These are phyloP conservation scores for Microdochium bolleyi DNA, from an alignment of 2,329 filamentous ascomycete species.

Conservation along the genomic window DNA sequence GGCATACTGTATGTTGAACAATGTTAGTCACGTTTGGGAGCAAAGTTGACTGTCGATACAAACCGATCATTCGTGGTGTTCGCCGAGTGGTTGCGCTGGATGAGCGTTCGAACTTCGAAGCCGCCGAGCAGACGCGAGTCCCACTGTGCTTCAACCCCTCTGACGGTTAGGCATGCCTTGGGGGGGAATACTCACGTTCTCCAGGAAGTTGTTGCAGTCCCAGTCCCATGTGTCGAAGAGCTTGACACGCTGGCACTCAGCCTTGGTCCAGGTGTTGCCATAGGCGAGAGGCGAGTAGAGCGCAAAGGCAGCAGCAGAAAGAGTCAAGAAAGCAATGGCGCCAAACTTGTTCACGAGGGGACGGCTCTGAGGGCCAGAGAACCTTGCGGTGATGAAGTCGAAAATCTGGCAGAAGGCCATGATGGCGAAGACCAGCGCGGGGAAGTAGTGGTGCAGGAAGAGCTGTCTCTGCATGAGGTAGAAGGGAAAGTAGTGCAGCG, in stretches of 20 bases:
- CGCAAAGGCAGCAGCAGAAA: constrained; percentile 69
- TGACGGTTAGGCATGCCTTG: constrained; percentile 25
- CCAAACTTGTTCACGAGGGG: constrained; percentile 68
- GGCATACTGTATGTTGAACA: not conserved
- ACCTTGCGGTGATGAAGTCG: constrained; percentile 73
- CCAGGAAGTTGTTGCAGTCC: constrained; percentile 91
- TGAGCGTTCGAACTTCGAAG: constrained; percentile 1
- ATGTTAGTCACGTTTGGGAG: not conserved
- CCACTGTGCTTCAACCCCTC: constrained; percentile 12
- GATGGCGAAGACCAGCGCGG: constrained; percentile 90
- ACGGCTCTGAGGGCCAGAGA: constrained; percentile 59
- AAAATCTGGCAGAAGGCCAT: constrained; percentile 82
- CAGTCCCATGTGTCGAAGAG: constrained; percentile 89
- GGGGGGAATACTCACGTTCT: constrained; percentile 61
- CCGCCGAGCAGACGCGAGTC: not conserved
- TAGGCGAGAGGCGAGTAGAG: constrained; percentile 88
- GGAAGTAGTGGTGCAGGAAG: constrained; percentile 98
- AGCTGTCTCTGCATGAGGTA: constrained; percentile 97
- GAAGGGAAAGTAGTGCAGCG: constrained; percentile 98
- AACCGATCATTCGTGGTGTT: not conserved
- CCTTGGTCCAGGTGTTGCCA: constrained; percentile 88
- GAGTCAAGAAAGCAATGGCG: constrained; percentile 64
- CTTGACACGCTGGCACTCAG: constrained; percentile 80
- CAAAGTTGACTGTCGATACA: not conserved
- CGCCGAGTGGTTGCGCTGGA: not conserved